phyloP scores from a whole-genome alignment of 2,329 filamentous ascomycete species.

The Colletotrichum tropicicola region DNA sequence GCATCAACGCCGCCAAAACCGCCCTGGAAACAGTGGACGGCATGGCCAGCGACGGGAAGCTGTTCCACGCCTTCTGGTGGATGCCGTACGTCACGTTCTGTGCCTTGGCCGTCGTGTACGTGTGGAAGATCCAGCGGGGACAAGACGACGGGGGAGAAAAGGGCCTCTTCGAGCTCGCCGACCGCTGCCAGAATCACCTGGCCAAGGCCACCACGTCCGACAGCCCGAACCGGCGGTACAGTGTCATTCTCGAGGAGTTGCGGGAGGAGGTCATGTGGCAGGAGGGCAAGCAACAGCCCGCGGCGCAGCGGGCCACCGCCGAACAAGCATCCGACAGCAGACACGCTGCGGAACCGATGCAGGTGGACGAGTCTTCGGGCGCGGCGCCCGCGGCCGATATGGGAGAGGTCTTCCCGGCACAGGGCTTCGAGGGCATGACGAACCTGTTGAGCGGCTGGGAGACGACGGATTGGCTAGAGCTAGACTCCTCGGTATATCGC shows the following conservation, averaged over 20 bases:
- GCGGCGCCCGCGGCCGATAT: constrained; percentile 15
- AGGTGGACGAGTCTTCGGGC: not conserved
- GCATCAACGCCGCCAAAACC: constrained; percentile 55
- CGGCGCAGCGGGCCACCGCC: not conserved
- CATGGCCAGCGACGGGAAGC: constrained; percentile 43
- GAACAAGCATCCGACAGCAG: not conserved
- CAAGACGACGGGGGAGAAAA: constrained; percentile 12
- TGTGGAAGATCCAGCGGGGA: constrained; percentile 52
- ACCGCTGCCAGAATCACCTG: constrained; percentile 57
- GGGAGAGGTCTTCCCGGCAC: constrained; percentile 16
- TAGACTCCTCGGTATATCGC: constrained; percentile 37
- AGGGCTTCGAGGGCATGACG: constrained; percentile 25
- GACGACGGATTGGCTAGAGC: constrained; percentile 40
- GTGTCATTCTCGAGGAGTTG: constrained; percentile 61
- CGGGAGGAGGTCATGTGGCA: constrained; percentile 44
- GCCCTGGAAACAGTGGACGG: constrained; percentile 54
- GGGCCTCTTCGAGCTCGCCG: constrained; percentile 36
- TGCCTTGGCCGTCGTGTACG: constrained; percentile 61
- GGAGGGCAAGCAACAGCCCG: not conserved
- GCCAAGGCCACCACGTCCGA: constrained; percentile 45
- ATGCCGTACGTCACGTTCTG: constrained; percentile 64
- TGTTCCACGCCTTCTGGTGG: constrained; percentile 57
- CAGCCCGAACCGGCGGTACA: constrained; percentile 57
- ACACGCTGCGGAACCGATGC: not conserved
- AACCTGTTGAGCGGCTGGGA: constrained; percentile 37